Conservation (phyloP, 768 basidiomycete species). For the Collybiopsis confluens region DNA sequence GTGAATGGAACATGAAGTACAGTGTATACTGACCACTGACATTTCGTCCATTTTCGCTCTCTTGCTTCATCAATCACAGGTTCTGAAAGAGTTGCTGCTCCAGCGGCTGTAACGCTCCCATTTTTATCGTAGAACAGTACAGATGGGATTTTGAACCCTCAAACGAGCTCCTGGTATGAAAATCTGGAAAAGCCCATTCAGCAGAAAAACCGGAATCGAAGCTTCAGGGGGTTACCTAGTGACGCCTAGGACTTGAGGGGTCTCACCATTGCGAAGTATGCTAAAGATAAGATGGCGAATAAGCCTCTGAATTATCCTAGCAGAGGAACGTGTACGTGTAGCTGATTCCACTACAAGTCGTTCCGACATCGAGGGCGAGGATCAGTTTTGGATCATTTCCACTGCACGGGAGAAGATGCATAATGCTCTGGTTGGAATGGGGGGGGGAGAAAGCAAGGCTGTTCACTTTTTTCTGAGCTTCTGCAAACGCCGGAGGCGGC, state of each 20-base stretch:
- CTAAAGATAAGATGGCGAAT: neutral
- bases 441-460: neutral
- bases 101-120: neutral
- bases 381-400: conserved; percentile 37
- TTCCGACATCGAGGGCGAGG: conserved; percentile 45
- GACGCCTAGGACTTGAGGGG: conserved; percentile 40
- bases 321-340: conserved; percentile 23
- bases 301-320: neutral
- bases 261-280: conserved; percentile 36
- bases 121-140: conserved; percentile 25
- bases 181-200: neutral
- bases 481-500: no score
- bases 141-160: conserved; percentile 30
- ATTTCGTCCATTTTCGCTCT: neutral
- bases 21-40: neutral
- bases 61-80: neutral
- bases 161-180: conserved; percentile 20
- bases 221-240: conserved; percentile 26
- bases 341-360: conserved; percentile 45
- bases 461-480: neutral
- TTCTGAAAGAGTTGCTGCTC: neutral
- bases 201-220: conserved; percentile 6
- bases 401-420: conserved; percentile 21
- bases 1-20: conserved; percentile 2
- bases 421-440: neutral